Evolutionary conservation across 2,329 filamentous ascomycete genomes (phyloP).

Genomic region (Cladosporium sp.): DNA sequence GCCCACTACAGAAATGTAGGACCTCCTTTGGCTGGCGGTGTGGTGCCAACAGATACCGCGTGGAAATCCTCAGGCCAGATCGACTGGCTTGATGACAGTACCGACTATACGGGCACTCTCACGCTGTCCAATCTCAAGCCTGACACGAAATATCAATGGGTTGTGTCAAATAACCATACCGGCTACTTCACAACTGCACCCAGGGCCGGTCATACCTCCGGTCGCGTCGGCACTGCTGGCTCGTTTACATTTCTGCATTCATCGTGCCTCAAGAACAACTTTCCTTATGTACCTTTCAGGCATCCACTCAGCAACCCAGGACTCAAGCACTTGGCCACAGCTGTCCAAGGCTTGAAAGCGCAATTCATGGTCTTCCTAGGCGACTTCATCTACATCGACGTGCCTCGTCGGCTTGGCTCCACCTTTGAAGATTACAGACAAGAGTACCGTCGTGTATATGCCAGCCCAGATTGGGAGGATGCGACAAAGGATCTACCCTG

Average conservation of each 20-base stretch:
- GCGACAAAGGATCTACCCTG: slow-evolving; percentile 79
- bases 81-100: slow-evolving; percentile 63
- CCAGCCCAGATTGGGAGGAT: slow-evolving; percentile 82
- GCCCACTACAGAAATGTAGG: slow-evolving; percentile 54
- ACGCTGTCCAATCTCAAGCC: slow-evolving; percentile 62
- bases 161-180: slow-evolving; percentile 77
- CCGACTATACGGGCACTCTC: slow-evolving; percentile 75
- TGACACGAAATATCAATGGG: slow-evolving; percentile 75
- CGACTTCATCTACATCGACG: slow-evolving; percentile 88
- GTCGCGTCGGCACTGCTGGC: slow-evolving; percentile 51
- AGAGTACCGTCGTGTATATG: slow-evolving; percentile 94
- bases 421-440: slow-evolving; percentile 72
- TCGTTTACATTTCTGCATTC: slow-evolving; percentile 88
- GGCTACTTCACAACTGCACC: slow-evolving; percentile 79
- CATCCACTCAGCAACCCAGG: slow-evolving; percentile 80
- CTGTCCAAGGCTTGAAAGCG: slow-evolving; percentile 65
- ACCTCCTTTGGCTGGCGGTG: slow-evolving; percentile 15
- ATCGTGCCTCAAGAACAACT: slow-evolving; percentile 85
- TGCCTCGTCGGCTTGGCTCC: slow-evolving; percentile 72
- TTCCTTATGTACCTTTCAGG: slow-evolving; percentile 81
- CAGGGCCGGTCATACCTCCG: slow-evolving; percentile 57
- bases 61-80: slow-evolving; percentile 65
- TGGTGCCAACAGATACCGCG: slow-evolving; percentile 44
- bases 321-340: slow-evolving; percentile 68
- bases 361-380: slow-evolving; percentile 72